A percentile compares a stretch with the other conserved stretches of the same genome.
phyloP scores from a whole-genome alignment of 805 yeast genomes.

The Kuraishia hungarica region DNA sequence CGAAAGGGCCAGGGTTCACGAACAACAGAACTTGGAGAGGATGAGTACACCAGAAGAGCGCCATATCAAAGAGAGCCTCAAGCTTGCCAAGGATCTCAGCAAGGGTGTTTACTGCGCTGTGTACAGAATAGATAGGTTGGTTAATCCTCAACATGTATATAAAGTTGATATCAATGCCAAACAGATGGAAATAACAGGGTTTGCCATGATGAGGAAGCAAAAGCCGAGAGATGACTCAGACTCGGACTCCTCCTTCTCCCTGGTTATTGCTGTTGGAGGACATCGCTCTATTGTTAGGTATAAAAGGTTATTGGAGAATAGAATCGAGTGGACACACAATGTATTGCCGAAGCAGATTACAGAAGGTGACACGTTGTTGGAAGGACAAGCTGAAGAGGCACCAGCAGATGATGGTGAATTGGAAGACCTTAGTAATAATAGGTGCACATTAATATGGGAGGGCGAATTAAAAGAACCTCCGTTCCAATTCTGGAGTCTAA shows the following conservation, averaged over 20 bases:
- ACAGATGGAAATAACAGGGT: slow-evolving; percentile 41
- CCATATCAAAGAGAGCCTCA: slow-evolving; percentile 36
- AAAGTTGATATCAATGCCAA: slow-evolving; percentile 78
- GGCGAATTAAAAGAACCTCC: slow-evolving; percentile 48
- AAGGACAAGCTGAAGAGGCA: slow-evolving; percentile 2
- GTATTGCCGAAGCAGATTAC: slow-evolving; percentile 21
- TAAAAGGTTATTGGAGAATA: slow-evolving; percentile 45
- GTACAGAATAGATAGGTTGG: slow-evolving; percentile 43
- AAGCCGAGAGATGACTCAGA: slow-evolving; percentile 21
- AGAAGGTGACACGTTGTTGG: slow-evolving; percentile 2
- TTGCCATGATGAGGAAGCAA: background rate
- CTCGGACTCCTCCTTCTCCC: slow-evolving; percentile 36
- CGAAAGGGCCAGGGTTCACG: slow-evolving; percentile 51
- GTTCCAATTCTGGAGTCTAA: slow-evolving; percentile 66
- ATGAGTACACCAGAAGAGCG: slow-evolving; percentile 51
- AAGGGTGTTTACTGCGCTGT: slow-evolving; percentile 50
- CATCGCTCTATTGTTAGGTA: slow-evolving; percentile 52
- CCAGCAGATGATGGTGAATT: slow-evolving; percentile 6
- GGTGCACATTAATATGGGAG: slow-evolving; percentile 55
- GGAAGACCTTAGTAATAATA: slow-evolving; percentile 34
- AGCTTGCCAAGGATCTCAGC: slow-evolving; percentile 37
- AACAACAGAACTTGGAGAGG: slow-evolving; percentile 50
- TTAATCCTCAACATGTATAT: slow-evolving; percentile 59
- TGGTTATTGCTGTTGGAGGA: slow-evolving; percentile 74
- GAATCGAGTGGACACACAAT: slow-evolving; percentile 66